A percentile compares a stretch with the other conserved stretches of the same genome.
phyloP scores from a whole-genome alignment of 164 flowering plant species.

The Vitis amurensis region DNA sequence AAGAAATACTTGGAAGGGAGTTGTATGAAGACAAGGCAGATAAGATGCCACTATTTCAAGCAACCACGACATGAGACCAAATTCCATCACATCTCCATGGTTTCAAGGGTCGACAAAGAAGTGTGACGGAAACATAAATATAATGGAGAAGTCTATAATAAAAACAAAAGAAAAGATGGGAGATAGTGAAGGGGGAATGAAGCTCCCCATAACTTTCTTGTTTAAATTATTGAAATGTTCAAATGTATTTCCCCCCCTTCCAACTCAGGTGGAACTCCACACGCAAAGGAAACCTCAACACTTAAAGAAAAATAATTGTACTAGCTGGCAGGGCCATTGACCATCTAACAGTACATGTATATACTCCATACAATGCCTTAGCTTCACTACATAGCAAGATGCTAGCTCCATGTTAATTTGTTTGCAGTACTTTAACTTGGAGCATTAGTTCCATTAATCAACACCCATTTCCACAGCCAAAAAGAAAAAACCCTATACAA shows the following conservation, averaged over 20 bases:
- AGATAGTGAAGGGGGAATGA: neutral
- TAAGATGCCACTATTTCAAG: conserved; percentile 23
- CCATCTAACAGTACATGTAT: conserved; percentile 23
- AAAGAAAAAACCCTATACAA: too few species aligned
- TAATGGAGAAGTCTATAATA: neutral
- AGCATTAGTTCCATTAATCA: too few species aligned
- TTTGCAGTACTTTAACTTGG: too few species aligned
- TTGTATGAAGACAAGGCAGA: conserved; percentile 3
- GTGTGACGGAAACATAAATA: neutral
- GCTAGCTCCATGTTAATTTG: too few species aligned
- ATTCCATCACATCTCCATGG: conserved; percentile 18
- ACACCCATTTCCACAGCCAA: too few species aligned
- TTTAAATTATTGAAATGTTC: conserved; percentile 4
- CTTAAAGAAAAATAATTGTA: neutral
- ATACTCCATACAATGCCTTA: neutral
- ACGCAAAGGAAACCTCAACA: conserved; percentile 47
- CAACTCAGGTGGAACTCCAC: conserved; percentile 33
- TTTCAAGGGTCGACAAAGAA: neutral
- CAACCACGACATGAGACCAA: conserved; percentile 38
- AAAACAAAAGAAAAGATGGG: neutral
- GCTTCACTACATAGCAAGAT: conserved; percentile 15
- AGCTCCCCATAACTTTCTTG: conserved; percentile 10
- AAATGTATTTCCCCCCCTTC: conserved; percentile 3
- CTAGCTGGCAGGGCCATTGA: conserved; percentile 42
- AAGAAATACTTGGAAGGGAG: neutral